Base-by-base conservation (phyloP, 2,329 filamentous ascomycete genomes). In the Cladosporium phlei region DNA sequence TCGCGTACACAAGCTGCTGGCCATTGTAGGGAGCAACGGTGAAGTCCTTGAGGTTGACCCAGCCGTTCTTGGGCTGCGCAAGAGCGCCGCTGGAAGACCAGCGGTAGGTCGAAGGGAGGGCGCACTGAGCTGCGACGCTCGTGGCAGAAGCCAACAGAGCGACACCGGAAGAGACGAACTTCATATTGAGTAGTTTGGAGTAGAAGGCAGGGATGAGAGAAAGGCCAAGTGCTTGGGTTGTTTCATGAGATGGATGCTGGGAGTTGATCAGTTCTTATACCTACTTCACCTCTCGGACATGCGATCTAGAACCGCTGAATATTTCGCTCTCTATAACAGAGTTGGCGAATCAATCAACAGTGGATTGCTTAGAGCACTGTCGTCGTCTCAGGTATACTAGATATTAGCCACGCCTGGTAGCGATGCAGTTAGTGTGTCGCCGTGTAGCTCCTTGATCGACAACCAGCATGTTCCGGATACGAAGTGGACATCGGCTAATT, bases 11-110 rank as follows among this genome's bases (percentile, higher is more conserved):
- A 4, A 84, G 70, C 51, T 82, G 69, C 60, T 80, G 59, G 45
- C 73, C 76, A 27, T 83, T 77, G 68, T 79, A 79, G 2, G 66
- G 59, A 20, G 72, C 73, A 43, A 62, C 58, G 14, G 76, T 80
- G 65, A 84, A 83, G 63, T 85, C 81, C 58, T 85, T 85, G 55
- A 85, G 69, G 3, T 77, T 68, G 2, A 65, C 69, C 76, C 74
- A 79, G 12, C 77, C 77, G 1, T 65, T 66, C 54, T 74, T 73
- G 0, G 79, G 79, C 3, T 66, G 58, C 1, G 78, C 76, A 5
- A 83, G 67, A 2, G 69, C 52, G 3, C 63, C 70, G 16, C 38
- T 30, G 27, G 46, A 47, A 4, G 70, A 74, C 78, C 79, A 82
- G 35, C 63, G 60, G 62, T 79, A 80, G 5, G 64, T 72, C 1